Percentiles rank a stretch among this genome's conserved stretches.
phyloP scores from a whole-genome alignment of 441 rosid genomes.

The Corymbia citriodora region DNA sequence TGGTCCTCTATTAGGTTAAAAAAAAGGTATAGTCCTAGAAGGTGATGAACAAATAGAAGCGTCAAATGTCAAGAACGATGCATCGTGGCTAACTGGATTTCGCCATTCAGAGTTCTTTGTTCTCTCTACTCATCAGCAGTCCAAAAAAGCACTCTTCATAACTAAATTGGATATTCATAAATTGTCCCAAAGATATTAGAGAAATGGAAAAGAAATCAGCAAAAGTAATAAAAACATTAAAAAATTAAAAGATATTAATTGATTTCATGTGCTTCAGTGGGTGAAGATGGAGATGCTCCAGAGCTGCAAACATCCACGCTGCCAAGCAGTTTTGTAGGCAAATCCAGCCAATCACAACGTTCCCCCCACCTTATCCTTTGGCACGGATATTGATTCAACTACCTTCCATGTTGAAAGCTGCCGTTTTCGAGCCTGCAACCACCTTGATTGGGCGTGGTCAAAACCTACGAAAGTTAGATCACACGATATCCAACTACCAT shows the following conservation, averaged over 20 bases:
- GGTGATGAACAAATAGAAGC: neutral
- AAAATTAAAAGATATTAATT: neutral
- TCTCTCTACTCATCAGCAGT: neutral
- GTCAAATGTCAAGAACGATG: neutral
- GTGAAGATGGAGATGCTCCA: neutral
- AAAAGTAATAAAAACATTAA: neutral
- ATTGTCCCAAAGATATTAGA: neutral
- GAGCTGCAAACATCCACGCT: neutral
- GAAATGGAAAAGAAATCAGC: neutral
- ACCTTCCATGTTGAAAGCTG: neutral
- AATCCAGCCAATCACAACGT: neutral
- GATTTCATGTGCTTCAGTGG: neutral
- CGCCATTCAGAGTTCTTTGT: neutral
- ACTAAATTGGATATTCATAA: neutral
- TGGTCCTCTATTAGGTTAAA: neutral
- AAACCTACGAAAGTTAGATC: neutral
- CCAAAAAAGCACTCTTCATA: neutral
- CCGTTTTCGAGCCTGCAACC: neutral
- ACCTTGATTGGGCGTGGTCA: neutral
- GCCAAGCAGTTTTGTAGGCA: neutral
- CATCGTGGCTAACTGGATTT: neutral
- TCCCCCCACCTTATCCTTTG: neutral
- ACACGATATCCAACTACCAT: neutral
- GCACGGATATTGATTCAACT: neutral
- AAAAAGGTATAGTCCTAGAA: neutral